Evolutionary conservation across 1,139 yeast species (phyloP), one percentile per base, ranked within the genome.

Genomic region (Yamadazyma diospyri): DNA sequence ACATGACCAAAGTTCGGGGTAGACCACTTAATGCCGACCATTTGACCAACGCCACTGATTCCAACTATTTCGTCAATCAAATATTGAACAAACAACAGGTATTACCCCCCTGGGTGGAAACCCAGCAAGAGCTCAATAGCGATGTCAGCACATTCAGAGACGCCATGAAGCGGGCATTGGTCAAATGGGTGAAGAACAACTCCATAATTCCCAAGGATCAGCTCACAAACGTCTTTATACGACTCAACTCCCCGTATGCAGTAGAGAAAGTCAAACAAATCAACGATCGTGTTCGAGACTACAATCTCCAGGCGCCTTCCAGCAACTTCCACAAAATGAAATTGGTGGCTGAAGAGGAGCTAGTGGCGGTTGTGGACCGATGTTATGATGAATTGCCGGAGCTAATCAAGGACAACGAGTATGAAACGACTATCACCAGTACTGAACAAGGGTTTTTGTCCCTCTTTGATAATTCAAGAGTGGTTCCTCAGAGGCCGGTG

Each of bases 41-140:
- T 49, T 59, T 87, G 52, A 81, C 79, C 41, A 78, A 84, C 45
- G 51, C 69, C 25, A 56, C 63, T 6, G 70, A 67, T 40, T 48
- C 69, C 4, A 61, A 58, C 38, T 69, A 64, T 42, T 69, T 69
- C 40, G 55, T 69, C 56, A 68, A 65, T 44, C 68, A 66, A 41
- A 80, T 87, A 30, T 60, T 87, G 38, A 79, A 76, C 43, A 73
- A 76, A 28, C 95, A 87, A 53, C 88, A 85, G 29, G 79, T 84
- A 0, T 64, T 80, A 8, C 95, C 95, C 0, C 94, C 94, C 0
- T 87, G 95, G 95, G 80, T 87, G 20, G 94, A 86, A 47, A 78
- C 74, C 34, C 96, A 87, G 55, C 73, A 77, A 29, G 67, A 72
- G 4, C 69, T 85, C 4, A 72, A 70, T 30, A 42, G 49, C 2